These are phyloP conservation scores for Phyllostachys edulis DNA, from an alignment of 176 grass and related monocot species.

Conservation along the genomic window DNA sequence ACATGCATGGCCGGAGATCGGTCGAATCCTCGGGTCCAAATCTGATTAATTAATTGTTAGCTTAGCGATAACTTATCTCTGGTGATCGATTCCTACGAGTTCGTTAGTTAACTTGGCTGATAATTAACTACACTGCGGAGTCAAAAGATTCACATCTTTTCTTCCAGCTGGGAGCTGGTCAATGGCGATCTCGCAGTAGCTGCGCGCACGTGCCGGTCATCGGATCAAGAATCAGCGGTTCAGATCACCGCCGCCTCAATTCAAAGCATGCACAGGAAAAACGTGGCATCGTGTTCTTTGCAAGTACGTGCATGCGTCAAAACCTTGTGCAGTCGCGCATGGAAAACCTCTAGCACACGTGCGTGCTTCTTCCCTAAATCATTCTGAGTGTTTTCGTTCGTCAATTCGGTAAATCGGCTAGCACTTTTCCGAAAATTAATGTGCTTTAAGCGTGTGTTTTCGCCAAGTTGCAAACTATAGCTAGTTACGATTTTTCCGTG, in stretches of 20 bases:
- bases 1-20: no score
- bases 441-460: no score
- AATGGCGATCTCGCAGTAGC: no score
- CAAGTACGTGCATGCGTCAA: not conserved
- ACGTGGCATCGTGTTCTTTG: not conserved
- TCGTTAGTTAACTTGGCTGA: not conserved
- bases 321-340: not conserved
- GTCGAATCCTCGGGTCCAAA: no score
- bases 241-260: not conserved
- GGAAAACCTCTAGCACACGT: conserved; percentile 13
- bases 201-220: not conserved
- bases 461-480: no score
- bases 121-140: no score
- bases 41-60: not conserved
- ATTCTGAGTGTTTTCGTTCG: no score
- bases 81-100: not conserved
- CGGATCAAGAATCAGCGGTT: not conserved
- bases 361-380: not conserved
- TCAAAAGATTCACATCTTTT: no score
- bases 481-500: no score
- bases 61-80: not conserved
- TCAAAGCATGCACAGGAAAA: conserved; percentile 31
- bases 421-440: no score
- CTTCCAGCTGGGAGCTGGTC: no score
- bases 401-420: no score